Percentiles rank a stretch among this genome's conserved stretches.
Evolutionary conservation across 768 basidiomycete genomes (phyloP).

Genomic region (Asterophora lycoperdoides): DNA sequence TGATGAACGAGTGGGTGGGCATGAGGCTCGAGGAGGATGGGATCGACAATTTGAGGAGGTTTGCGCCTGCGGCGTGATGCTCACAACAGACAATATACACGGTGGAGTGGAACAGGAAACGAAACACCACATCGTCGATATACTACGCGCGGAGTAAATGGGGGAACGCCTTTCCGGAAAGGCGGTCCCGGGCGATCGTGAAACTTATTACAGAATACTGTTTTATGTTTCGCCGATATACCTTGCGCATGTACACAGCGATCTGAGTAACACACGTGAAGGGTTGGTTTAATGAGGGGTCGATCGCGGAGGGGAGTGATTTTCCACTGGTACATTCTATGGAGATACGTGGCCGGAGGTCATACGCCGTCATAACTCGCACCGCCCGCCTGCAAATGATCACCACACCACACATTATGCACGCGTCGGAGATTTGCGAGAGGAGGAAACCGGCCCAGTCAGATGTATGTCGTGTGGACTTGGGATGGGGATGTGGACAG

Average conservation of each 20-base stretch:
- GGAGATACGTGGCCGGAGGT: constrained; percentile 13
- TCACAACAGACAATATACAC: constrained; percentile 1
- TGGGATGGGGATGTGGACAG: background rate
- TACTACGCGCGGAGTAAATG: background rate
- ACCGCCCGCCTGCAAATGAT: constrained; percentile 63
- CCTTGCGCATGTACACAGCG: constrained; percentile 2
- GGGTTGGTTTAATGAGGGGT: too few species aligned
- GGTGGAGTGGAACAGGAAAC: background rate
- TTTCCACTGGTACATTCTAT: constrained; percentile 4
- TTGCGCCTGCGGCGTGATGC: constrained; percentile 20
- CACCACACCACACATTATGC: constrained; percentile 13
- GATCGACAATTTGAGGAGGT: constrained; percentile 55
- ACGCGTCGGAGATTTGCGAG: constrained; percentile 2
- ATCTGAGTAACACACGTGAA: too few species aligned
- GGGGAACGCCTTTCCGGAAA: background rate
- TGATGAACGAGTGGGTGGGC: constrained; percentile 85
- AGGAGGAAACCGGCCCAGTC: constrained; percentile 1
- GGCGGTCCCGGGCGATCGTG: too few species aligned
- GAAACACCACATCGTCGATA: too few species aligned
- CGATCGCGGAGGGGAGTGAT: background rate
- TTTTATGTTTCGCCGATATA: constrained; percentile 10
- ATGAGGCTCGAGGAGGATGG: constrained; percentile 75
- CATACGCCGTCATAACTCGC: constrained; percentile 86
- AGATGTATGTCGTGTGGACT: constrained; percentile 1
- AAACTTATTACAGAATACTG: background rate